Evolutionary conservation across 805 yeast species (phyloP), one percentile per base, ranked within the genome.

Genomic region (Saitoella complicata): DNA sequence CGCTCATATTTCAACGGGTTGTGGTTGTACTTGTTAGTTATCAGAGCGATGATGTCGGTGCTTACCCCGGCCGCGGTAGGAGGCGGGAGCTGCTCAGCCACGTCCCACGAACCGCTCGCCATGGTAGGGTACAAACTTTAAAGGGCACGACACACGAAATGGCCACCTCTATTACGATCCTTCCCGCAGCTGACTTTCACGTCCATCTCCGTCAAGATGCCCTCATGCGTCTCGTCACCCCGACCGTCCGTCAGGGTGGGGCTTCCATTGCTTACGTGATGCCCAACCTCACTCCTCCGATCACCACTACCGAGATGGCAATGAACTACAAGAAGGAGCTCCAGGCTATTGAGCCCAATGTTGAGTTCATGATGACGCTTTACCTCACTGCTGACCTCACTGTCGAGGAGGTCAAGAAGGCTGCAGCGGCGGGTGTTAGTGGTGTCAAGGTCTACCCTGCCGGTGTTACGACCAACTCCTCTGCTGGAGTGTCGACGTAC

Each of bases 381-480:
- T 91, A 91, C 55, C 69, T 91, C 37, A 73, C 80, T 43, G 75
- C 72, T 45, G 81, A 76, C 0, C 66, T 91, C 51, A 84, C 95
- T 1, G 96, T 97, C 0, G 93, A 83, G 51, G 66, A 85, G 37
- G 78, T 91, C 46, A 76, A 73, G 45, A 72, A 75, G 50, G 97
- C 96, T 34, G 93, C 87, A 6, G 58, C 68, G 45, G 55, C 63
- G 11, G 78, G 78, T 1, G 76, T 75, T 36, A 69, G 76, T 32
- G 99, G 99, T 46, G 84, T 91, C 53, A 91, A 91, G 62, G 86
- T 95, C 60, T 91, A 91, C 61, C 99, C 99, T 38, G 96, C 97
- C 1, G 99, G 99, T 39, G 99, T 91, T 32, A 91, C 99, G n/a
- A 91, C 99, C 37, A 91, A 91, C 65, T 85, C 95, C 7, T 82